These are phyloP conservation scores for Cryptococcus maquisensis DNA, from an alignment of 1,284 basidiomycete species.

Conservation along the genomic window DNA sequence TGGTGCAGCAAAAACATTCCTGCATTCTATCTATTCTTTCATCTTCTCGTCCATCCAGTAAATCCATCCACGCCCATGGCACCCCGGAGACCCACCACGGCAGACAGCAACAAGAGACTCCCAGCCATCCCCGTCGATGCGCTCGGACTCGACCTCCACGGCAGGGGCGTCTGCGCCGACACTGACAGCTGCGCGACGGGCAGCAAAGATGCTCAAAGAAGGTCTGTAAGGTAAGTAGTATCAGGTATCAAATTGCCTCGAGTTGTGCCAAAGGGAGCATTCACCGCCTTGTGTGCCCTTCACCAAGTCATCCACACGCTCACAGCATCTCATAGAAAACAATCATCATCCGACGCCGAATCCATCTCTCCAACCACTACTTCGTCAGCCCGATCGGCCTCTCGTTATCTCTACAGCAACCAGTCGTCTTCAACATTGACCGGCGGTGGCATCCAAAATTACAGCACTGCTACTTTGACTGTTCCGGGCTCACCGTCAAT, in stretches of 20 bases:
- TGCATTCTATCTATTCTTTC: no score
- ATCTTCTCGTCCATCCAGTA: no score
- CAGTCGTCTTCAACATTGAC: conserved; percentile 1
- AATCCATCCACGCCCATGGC: no score
- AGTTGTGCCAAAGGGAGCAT: not conserved
- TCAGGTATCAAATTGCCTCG: not conserved
- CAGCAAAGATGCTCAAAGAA: not conserved
- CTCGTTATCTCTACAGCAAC: conserved; percentile 3
- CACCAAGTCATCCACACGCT: not conserved
- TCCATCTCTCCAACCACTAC: not conserved
- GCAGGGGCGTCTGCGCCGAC: not conserved
- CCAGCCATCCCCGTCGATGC: conserved; percentile 6
- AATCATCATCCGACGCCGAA: not conserved
- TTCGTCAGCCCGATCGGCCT: not conserved
- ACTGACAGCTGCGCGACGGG: not conserved
- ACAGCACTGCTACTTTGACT: not conserved
- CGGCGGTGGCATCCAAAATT: not conserved
- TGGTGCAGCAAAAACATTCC: no score
- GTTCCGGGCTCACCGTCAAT: not conserved
- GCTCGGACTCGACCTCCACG: conserved; percentile 9
- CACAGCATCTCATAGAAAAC: not conserved
- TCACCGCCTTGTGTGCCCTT: not conserved
- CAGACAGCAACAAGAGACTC: conserved; percentile 4
- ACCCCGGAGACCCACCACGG: not conserved
- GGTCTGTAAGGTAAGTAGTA: not conserved